Evolutionary conservation across 257 asterid genomes (phyloP).

Genomic region (Solanum sitiens): DNA sequence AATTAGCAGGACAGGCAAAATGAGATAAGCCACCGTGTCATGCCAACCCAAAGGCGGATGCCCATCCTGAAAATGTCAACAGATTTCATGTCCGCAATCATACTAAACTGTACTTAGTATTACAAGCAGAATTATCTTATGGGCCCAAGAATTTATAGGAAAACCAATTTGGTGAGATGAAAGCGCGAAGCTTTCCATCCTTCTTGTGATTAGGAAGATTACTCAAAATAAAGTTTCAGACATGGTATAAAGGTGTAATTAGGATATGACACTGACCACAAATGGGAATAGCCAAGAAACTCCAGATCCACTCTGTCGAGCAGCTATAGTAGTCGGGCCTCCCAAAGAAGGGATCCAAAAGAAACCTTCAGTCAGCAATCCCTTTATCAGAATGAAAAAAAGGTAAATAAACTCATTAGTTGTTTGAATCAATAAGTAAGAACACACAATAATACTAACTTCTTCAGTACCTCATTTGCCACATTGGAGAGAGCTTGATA

Average conservation of each 20-base stretch:
- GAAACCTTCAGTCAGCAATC: constrained; percentile 96
- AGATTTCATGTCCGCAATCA: not conserved
- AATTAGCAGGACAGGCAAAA: constrained; percentile 85
- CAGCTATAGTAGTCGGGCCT: constrained; percentile 98
- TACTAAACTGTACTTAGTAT: not conserved
- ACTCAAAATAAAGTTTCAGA: not conserved
- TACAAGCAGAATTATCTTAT: not conserved
- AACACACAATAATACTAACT: not conserved
- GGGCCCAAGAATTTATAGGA: not conserved
- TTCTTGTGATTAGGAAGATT: not conserved
- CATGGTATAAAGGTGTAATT: not conserved
- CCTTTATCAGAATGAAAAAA: constrained; percentile 34
- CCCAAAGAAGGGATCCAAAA: constrained; percentile 99
- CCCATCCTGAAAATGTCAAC: constrained; percentile 61
- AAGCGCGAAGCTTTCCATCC: not conserved
- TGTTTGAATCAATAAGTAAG: not conserved
- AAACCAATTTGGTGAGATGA: not conserved
- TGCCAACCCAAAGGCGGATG: constrained; percentile 99
- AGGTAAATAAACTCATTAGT: not conserved
- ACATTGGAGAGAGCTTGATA: constrained; percentile 98
- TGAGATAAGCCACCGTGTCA: constrained; percentile 94
- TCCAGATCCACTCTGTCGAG: constrained; percentile 96
- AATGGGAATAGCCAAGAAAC: constrained; percentile 94
- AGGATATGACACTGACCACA: constrained; percentile 47
- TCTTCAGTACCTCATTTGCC: constrained; percentile 79